These are phyloP conservation scores for Nothomitra cinnamomea DNA, from an alignment of 2,329 filamentous ascomycete species.

Conservation along the genomic window DNA sequence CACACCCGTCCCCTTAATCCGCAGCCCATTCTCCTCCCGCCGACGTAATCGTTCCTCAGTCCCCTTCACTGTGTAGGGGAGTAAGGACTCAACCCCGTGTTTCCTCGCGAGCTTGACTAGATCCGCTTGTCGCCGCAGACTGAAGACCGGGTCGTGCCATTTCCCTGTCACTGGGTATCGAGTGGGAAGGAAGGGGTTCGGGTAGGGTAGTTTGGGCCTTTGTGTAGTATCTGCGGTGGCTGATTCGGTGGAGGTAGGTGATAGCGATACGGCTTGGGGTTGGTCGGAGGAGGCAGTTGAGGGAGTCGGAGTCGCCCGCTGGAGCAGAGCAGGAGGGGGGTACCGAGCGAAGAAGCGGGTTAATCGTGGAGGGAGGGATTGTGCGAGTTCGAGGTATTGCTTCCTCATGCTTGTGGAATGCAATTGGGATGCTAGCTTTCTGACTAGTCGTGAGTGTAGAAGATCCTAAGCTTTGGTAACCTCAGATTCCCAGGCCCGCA, in stretches of 20 bases:
- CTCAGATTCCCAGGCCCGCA: too few species aligned
- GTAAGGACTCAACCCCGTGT: slow-evolving; percentile 62
- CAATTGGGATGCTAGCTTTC: background rate
- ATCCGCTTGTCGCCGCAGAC: slow-evolving; percentile 74
- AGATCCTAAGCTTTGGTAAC: too few species aligned
- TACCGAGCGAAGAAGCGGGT: slow-evolving; percentile 80
- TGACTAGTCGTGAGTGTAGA: too few species aligned
- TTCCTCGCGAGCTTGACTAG: slow-evolving; percentile 70
- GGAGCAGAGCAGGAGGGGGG: slow-evolving; percentile 44
- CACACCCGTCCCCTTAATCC: slow-evolving; percentile 82
- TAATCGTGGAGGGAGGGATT: slow-evolving; percentile 59
- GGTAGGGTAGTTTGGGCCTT: slow-evolving; percentile 19
- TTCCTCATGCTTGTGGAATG: slow-evolving; percentile 3
- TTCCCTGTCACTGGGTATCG: slow-evolving; percentile 63
- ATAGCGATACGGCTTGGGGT: slow-evolving; percentile 3
- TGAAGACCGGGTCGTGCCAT: slow-evolving; percentile 73
- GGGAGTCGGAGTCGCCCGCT: slow-evolving; percentile 19
- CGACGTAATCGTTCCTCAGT: slow-evolving; percentile 52
- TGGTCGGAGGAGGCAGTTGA: slow-evolving; percentile 17
- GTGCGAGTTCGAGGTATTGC: slow-evolving; percentile 37
- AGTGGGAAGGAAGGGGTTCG: slow-evolving; percentile 67
- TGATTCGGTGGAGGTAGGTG: slow-evolving; percentile 15
- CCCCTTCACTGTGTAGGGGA: slow-evolving; percentile 63
- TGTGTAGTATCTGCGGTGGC: slow-evolving; percentile 12
- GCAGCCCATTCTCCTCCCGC: slow-evolving; percentile 61